A percentile compares a stretch with the other conserved stretches of the same genome.
Conservation (phyloP, 306 rosid genomes). For the Canavalia ensiformis region DNA sequence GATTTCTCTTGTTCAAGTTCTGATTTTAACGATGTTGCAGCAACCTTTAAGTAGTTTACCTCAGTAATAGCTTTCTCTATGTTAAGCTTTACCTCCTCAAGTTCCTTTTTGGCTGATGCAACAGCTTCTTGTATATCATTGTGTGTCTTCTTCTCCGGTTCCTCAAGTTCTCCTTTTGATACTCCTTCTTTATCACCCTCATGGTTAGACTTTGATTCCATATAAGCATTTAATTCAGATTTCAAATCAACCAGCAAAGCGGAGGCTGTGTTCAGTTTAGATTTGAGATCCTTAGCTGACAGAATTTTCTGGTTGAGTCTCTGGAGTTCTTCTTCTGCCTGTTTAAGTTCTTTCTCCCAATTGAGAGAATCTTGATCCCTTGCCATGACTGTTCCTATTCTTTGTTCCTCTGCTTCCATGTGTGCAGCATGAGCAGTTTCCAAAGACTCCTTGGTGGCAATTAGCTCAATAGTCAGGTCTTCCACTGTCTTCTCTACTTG, state of each 20-base stretch:
- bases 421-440: conserved; percentile 94
- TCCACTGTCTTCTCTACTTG: conserved; percentile 91
- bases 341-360: conserved; percentile 87
- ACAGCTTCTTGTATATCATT: conserved; percentile 75
- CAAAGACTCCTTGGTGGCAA: conserved; percentile 80
- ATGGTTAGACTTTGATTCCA: conserved; percentile 69
- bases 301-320: conserved; percentile 74
- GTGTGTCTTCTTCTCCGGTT: conserved; percentile 60
- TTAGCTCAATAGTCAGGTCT: conserved; percentile 89
- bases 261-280: conserved; percentile 71
- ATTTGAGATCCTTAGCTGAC: conserved; percentile 77
- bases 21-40: conserved; percentile 67
- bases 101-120: conserved; percentile 84
- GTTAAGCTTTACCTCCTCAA: conserved; percentile 81
- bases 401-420: conserved; percentile 93
- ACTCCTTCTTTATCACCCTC: conserved; percentile 56
- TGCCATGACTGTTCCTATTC: conserved; percentile 93
- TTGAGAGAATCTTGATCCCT: conserved; percentile 87
- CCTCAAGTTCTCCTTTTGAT: conserved; percentile 51
- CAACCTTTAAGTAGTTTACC: conserved; percentile 78
- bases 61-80: conserved; percentile 80
- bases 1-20: conserved; percentile 83
- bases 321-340: conserved; percentile 74
- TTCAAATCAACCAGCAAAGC: conserved; percentile 74
- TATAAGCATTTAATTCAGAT: conserved; percentile 79